Conservation (phyloP, 371 early-diverging fungal species). For the Syncephalastrum monosporum region DNA sequence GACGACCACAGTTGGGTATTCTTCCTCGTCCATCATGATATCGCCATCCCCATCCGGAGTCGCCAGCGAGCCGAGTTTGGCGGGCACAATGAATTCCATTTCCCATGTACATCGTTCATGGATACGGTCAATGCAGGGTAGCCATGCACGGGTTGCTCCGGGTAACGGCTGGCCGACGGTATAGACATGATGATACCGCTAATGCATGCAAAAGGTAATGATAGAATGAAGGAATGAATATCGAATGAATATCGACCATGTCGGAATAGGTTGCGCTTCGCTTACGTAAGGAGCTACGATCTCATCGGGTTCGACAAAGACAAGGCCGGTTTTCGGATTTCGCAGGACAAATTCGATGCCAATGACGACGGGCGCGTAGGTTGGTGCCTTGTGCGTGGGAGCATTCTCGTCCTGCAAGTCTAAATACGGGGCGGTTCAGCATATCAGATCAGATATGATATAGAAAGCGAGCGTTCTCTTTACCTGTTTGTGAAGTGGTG, state of each 20-base stretch:
- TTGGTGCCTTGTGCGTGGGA: constrained; percentile 9
- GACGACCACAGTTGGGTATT: constrained; percentile 66
- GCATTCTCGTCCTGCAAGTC: constrained; percentile 18
- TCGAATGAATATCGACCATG: too few species aligned
- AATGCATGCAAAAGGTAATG: not conserved
- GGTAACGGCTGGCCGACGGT: constrained; percentile 79
- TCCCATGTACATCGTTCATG: constrained; percentile 87
- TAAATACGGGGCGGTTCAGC: not conserved
- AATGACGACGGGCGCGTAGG: constrained; percentile 46
- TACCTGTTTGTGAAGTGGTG: constrained; percentile 7
- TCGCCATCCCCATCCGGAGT: constrained; percentile 42
- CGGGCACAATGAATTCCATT: constrained; percentile 73
- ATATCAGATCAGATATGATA: not conserved
- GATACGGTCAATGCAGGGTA: constrained; percentile 85
- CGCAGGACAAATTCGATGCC: constrained; percentile 54
- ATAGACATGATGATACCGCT: constrained; percentile 71
- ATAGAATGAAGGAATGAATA: not conserved
- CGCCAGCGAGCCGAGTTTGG: constrained; percentile 27
- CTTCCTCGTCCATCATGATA: constrained; percentile 42
- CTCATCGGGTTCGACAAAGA: constrained; percentile 62
- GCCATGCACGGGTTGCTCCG: constrained; percentile 81
- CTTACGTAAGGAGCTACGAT: constrained; percentile 59
- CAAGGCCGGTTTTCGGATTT: constrained; percentile 52
- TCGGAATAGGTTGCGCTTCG: constrained; percentile 11
- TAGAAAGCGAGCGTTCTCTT: not conserved